phyloP scores from a whole-genome alignment of 805 yeast species.

The Candida orba region DNA sequence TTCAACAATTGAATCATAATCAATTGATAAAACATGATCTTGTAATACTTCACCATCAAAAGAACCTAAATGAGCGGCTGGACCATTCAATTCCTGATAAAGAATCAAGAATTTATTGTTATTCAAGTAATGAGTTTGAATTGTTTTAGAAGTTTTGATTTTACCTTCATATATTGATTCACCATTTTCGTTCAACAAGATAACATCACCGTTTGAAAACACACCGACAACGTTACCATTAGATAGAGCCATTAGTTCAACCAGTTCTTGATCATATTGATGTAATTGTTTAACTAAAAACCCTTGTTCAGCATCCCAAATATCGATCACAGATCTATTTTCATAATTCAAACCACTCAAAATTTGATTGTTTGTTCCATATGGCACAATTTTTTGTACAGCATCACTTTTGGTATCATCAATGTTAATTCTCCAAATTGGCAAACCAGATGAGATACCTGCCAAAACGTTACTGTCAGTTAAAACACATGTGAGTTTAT shows the following conservation, averaged over 20 bases:
- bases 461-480: slow-evolving; percentile 26
- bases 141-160: slow-evolving; percentile 6
- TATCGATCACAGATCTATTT: slow-evolving; percentile 15
- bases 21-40: slow-evolving; percentile 7
- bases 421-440: slow-evolving; percentile 27
- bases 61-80: slow-evolving; percentile 9
- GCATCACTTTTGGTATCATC: slow-evolving; percentile 14
- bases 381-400: slow-evolving; percentile 7
- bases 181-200: slow-evolving; percentile 4
- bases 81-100: slow-evolving; percentile 3
- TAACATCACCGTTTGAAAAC: slow-evolving; percentile 9
- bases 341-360: slow-evolving; percentile 19
- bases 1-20: slow-evolving; percentile 15
- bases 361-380: slow-evolving; percentile 5
- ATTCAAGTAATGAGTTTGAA: slow-evolving; percentile 6
- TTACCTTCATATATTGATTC: slow-evolving; percentile 1
- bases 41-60: slow-evolving; percentile 9
- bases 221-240: slow-evolving; percentile 5
- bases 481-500: slow-evolving; percentile 21
- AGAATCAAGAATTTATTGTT: slow-evolving; percentile 16
- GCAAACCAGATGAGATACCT: slow-evolving; percentile 27
- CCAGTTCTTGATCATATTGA: background rate
- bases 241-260: slow-evolving; percentile 9
- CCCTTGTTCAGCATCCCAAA: slow-evolving; percentile 12
- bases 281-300: slow-evolving; percentile 1